phyloP scores from a whole-genome alignment of 2,329 filamentous ascomycete genomes.

The Leptographium galeiforme region DNA sequence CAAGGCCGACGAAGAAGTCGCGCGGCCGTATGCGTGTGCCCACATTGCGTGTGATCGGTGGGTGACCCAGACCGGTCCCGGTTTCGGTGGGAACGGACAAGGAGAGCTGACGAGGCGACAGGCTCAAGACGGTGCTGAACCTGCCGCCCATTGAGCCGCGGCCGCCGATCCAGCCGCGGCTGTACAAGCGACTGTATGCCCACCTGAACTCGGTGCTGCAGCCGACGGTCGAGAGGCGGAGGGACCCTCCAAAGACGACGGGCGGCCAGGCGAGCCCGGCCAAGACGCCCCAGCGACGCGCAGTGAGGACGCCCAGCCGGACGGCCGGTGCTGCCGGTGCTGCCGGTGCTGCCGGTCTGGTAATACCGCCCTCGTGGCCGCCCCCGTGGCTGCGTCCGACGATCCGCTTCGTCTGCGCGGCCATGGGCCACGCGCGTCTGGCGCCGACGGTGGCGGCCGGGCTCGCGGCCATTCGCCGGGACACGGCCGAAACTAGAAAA shows the following conservation, averaged over 20 bases:
- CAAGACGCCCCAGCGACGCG: too few relatives aligned
- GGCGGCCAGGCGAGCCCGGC: too few relatives aligned
- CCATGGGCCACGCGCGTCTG: constrained; percentile 45
- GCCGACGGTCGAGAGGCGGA: constrained; percentile 19
- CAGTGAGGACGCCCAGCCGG: neutral
- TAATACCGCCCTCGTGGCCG: constrained; percentile 18
- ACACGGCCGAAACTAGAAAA: neutral
- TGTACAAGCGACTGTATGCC: constrained; percentile 73
- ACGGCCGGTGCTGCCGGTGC: neutral
- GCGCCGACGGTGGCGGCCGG: constrained; percentile 64
- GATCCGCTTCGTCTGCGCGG: constrained; percentile 51
- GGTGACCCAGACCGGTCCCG: too few relatives aligned
- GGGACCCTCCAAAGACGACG: constrained; percentile 2
- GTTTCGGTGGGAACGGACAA: neutral
- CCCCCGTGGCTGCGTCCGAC: constrained; percentile 58
- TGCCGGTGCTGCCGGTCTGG: neutral
- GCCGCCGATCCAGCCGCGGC: constrained; percentile 63
- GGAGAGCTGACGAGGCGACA: constrained; percentile 19
- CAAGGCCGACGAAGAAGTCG: constrained; percentile 77
- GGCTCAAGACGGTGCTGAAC: constrained; percentile 62
- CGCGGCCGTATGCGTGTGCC: constrained; percentile 70
- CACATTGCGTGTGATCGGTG: constrained; percentile 83
- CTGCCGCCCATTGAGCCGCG: constrained; percentile 63
- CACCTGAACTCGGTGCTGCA: constrained; percentile 64
- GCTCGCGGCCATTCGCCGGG: constrained; percentile 40